Base-by-base conservation (phyloP, 2,329 filamentous ascomycete species). In the Aphanocladium album region DNA sequence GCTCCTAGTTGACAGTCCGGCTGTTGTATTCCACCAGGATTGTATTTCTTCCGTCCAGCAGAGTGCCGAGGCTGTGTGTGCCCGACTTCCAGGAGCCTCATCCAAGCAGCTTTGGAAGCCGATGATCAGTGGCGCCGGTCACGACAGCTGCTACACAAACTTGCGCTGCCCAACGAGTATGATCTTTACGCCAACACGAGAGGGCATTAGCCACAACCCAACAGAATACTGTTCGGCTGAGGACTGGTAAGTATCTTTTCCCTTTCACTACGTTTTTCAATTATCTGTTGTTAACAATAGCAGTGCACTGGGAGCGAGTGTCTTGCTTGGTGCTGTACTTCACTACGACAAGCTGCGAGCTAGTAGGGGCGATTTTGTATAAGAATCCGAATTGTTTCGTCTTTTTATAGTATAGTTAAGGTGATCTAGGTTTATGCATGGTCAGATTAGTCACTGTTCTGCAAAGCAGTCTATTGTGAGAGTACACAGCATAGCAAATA, bases 11-110 rank as follows among this genome's bases (percentile, higher is more conserved):
- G 77, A 83, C 60, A 83, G 77, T 2, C 79, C 81, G 0, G 85
- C 85, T 0, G 81, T 85, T 0, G 80, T 79, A 21, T 91, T 91
- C 69, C 79, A 90, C 64, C 71, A 80, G 0, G 83, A 86, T 63
- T 90, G 88, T 66, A 86, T 91, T 57, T 70, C 77, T 2, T 87
- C 85, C 21, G 86, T 91, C 1, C 76, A 81, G 60, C 74, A 81
- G 51, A 83, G 85, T 41, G 84, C 86, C 0, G 72, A 73, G 43
- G 79, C 78, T 3, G 75, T 86, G 9, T 80, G 85, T 1, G 80
- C 52, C 67, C 77, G 21, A 71, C 76, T 67, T 76, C 62, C 52
- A 67, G 65, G 67, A 60, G 50, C 17, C 56, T 25, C 46, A 12
- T 76, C 79, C 58, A 56, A 60, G 30, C 62, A 59, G 27, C 63